These are phyloP conservation scores for Sporobolomyces phaffii DNA, from an alignment of 768 basidiomycete genomes.

Conservation along the genomic window DNA sequence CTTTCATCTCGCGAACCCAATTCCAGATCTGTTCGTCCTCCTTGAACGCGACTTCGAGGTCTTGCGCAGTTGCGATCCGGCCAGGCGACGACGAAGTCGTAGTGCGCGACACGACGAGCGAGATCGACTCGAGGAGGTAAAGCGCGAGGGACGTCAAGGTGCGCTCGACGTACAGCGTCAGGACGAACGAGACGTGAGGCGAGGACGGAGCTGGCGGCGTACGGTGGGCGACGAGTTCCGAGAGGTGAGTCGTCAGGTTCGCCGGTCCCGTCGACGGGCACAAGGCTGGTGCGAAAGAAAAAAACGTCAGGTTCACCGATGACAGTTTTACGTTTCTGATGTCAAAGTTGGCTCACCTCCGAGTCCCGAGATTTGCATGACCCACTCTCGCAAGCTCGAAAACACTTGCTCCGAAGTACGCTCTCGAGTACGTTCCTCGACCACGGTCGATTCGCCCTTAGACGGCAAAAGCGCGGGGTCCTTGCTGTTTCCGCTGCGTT, in stretches of 20 bases:
- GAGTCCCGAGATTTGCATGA: conserved; percentile 62
- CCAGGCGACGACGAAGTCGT: conserved; percentile 73
- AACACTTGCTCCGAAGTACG: conserved; percentile 39
- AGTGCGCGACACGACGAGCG: conserved; percentile 59
- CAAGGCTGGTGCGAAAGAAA: no score
- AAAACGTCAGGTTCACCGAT: no score
- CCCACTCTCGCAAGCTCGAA: conserved; percentile 50
- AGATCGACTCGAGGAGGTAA: conserved; percentile 65
- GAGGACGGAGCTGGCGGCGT: neutral
- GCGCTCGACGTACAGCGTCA: conserved; percentile 24
- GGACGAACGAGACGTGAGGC: conserved; percentile 18
- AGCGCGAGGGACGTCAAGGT: conserved; percentile 60
- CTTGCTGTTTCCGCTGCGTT: conserved; percentile 54
- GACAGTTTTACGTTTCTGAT: no score
- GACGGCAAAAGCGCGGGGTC: conserved; percentile 50
- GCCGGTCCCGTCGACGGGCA: neutral
- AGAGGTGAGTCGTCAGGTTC: conserved; percentile 9
- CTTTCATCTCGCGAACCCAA: conserved; percentile 70
- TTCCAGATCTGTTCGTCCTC: conserved; percentile 83
- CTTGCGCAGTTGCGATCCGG: conserved; percentile 68
- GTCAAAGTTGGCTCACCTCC: conserved; percentile 64
- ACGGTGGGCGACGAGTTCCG: neutral
- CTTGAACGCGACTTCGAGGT: conserved; percentile 78
- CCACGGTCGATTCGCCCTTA: no score
- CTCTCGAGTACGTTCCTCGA: conserved; percentile 1